Conservation (phyloP, 257 asterid genomes). For the Gardenia jasminoides region DNA sequence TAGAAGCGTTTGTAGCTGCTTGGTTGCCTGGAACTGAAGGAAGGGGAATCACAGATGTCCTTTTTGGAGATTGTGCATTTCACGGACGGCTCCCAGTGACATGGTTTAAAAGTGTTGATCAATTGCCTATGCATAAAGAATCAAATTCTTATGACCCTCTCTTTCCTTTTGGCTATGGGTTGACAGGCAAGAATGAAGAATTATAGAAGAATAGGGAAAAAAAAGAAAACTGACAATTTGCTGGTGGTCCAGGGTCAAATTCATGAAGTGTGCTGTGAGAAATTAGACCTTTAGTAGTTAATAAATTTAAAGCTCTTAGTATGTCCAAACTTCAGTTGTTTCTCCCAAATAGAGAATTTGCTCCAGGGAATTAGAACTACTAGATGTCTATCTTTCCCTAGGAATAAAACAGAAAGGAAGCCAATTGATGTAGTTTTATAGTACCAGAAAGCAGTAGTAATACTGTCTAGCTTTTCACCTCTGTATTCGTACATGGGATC, state of each 20-base stretch:
- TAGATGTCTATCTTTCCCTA: not conserved
- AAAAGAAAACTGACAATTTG: not conserved
- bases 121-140: constrained; percentile 58
- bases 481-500: constrained; percentile 11
- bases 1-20: constrained; percentile 71
- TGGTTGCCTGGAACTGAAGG: constrained; percentile 96
- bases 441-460: not conserved
- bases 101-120: constrained; percentile 67
- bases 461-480: not conserved
- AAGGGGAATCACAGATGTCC: constrained; percentile 58
- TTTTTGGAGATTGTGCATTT: constrained; percentile 73
- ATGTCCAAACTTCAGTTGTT: not conserved
- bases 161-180: constrained; percentile 77
- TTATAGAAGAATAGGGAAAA: too few relatives aligned
- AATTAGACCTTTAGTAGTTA: not conserved
- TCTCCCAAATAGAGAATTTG: constrained; percentile 13
- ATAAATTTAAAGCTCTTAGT: not conserved
- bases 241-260: not conserved
- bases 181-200: constrained; percentile 30
- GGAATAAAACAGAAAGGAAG: not conserved
- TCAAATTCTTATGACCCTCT: constrained; percentile 48
- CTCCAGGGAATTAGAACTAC: not conserved
- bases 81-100: constrained; percentile 71
- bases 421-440: not conserved
- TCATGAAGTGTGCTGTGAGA: not conserved